Evolutionary conservation across 1,139 yeast genomes (phyloP), one percentile per base, ranked within the genome.

Genomic region (Geotrichum restrictum): DNA sequence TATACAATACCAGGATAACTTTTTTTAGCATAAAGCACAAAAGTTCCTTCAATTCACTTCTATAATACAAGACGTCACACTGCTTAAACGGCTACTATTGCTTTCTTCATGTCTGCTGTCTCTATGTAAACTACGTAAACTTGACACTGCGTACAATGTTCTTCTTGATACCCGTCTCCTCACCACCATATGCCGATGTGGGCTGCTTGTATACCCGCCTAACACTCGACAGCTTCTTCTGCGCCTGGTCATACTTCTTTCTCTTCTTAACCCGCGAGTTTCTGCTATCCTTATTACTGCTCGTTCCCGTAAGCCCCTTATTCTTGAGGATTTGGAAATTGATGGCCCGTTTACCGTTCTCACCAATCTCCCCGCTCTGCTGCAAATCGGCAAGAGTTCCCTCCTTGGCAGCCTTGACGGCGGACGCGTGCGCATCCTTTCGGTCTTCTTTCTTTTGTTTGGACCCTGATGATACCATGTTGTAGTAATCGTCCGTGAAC

Each of bases 241-340:
- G 83, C 39, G 99, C 98, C 68, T 81, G 79, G 59, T 88, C 98
- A 74, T 87, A 93, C 81, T 88, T 88, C 82, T 83, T 87, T 78
- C 98, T 85, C 95, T 93, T 93, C 78, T 93, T 93, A 66, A 93
- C 98, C 73, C 99, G 85, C 41, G 98, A 81, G 69, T 93, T 94
- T 73, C 98, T 80, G 75, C 86, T 83, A 62, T 88, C 97, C 77
- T 93, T 93, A 76, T 86, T 86, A 68, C 96, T 80, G 68, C 96
- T 80, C 70, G 85, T 85, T 22, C 95, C 91, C 1, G 97, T 88
- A 60, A 93, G 82, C 66, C 99, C 99, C 75, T 88, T 89, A 71
- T 91, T 91, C 77, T 89, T 89, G 73, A 88, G 78, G 59, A 91
- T 91, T 73, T 91, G 98, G 73, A 83, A 93, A 68, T 86, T 89